Base-by-base conservation (phyloP, 768 basidiomycete genomes). In the Butyriboletus loyo region DNA sequence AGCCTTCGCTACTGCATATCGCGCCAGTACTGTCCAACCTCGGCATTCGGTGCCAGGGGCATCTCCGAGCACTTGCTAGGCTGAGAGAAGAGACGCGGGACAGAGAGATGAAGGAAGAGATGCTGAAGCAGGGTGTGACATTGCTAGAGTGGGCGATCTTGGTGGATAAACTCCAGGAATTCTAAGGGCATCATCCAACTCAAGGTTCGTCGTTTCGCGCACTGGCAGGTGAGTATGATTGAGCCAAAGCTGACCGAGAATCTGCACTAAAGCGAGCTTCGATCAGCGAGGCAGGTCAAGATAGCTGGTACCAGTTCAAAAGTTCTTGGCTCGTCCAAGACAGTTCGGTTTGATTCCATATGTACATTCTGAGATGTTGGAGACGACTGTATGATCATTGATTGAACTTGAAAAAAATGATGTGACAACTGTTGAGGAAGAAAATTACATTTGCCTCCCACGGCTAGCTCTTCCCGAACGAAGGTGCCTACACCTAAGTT, bases 121-220 rank as follows among this genome's bases (percentile, higher is more conserved):
- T 86, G 49, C 62, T 89, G 68, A 80, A 72, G 62, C 72, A 79
- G 59, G 87, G 87, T 1, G 73, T 89, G 46, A 87, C 86, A 1
- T 75, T 87, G 8, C 73, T 89, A 70, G 87, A 89, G 60, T 89
- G 87, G 87, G 87, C 87, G 21, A 85, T 89, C 60, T 72, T 89
- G 59, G 66, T 89, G 52, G 87, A 89, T 67, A 81, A 73, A 61
- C 64, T 87, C 56, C 80, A 78, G 55, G 71, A 62, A 34, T 57
- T 72, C 50, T 75, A 50, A 55, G 36, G 7, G 25, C 11, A 25
- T 8, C 30, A 15, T 15, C 15, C 27, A 24, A n/a, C 14, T n/a
- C 14, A 15, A 39, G 17, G 39, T 39, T 43, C 30, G 7, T 10
- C 34, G 15, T 51, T 41, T 25, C 21, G 14, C 11, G 27, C n/a